These are phyloP conservation scores for Astrothelium subdiscretum DNA, from an alignment of 495 filamentous ascomycete species.

Conservation along the genomic window DNA sequence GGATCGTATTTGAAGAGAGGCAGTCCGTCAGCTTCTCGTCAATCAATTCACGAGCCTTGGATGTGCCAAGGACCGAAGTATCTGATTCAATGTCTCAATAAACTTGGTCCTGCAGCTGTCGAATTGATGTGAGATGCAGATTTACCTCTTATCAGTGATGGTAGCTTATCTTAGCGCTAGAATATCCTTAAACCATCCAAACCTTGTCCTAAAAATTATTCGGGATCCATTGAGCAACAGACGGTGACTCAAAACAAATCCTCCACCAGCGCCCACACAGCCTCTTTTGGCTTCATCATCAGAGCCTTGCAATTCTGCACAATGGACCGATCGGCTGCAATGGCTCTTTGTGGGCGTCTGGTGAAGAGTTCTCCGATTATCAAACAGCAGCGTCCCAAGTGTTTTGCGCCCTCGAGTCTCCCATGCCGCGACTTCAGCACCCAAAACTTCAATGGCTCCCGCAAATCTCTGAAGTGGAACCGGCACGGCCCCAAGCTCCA, in stretches of 20 bases:
- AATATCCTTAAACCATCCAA: too few species aligned
- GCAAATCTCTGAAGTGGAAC: conserved; percentile 3
- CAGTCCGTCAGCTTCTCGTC: too few species aligned
- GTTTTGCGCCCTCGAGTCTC: conserved; percentile 11
- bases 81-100: background rate
- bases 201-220: too few species aligned
- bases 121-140: too few species aligned
- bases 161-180: conserved; percentile 2
- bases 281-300: background rate
- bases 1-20: too few species aligned
- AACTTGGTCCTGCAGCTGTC: too few species aligned
- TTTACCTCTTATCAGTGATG: background rate
- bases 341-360: conserved; percentile 24
- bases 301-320: background rate
- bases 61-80: too few species aligned
- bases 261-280: background rate
- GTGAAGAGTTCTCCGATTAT: conserved; percentile 13
- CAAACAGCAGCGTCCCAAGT: background rate
- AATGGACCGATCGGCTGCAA: conserved; percentile 5
- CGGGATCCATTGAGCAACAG: too few species aligned
- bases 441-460: conserved; percentile 2
- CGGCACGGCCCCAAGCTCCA: background rate
- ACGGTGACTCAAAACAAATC: too few species aligned
- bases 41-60: too few species aligned
- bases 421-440: conserved; percentile 5